Evolutionary conservation across 805 yeast species (phyloP), one percentile per base, ranked within the genome.

Genomic region (Lipomyces yamanashiensis): DNA sequence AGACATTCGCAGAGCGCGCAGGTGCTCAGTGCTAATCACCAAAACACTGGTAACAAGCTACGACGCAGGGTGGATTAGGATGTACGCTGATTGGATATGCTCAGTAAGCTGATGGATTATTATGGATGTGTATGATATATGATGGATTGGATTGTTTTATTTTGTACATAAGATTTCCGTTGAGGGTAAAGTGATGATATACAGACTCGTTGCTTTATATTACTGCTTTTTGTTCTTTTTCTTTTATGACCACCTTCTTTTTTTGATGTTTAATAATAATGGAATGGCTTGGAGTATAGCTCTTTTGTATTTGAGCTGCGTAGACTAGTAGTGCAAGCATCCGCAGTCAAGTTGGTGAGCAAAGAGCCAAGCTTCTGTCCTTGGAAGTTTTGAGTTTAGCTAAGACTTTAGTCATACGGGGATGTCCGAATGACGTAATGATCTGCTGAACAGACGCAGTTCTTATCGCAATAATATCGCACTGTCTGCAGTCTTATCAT

Each of bases 1-100:
- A 40, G 54, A 36, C 54, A 56, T 36, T 44, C 51, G 36, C 58
- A 43, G 43, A 44, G 48, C 13, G 6, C 39, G n/a, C 48, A 53
- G 28, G 19, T 36, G 40, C 28, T 28, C 23, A 10, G 10, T 1
- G 7, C 28, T 45, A 19, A n/a, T 45, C 28, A 28, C 28, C 28
- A 28, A 2, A 43, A 19, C 21, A 21, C 21, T n/a, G 41, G 41
- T 12, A 43, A 43, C n/a, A 54, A 54, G 43, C n/a, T 54, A 33
- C 50, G 28, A 12, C 34, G 58, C 12, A 54, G 45, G 34, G 40
- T n/a, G 47, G 15, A 8, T 15, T 43, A n/a, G 17, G 47, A 19
- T n/a, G 21, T 28, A 13, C 12, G 52, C 34, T 21, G 52, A 17
- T 12, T 23, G 37, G 45, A 19, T n/a, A 40, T n/a, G 44, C n/a